phyloP scores from a whole-genome alignment of 1,284 basidiomycete genomes.

The Ganoderma multipileum region DNA sequence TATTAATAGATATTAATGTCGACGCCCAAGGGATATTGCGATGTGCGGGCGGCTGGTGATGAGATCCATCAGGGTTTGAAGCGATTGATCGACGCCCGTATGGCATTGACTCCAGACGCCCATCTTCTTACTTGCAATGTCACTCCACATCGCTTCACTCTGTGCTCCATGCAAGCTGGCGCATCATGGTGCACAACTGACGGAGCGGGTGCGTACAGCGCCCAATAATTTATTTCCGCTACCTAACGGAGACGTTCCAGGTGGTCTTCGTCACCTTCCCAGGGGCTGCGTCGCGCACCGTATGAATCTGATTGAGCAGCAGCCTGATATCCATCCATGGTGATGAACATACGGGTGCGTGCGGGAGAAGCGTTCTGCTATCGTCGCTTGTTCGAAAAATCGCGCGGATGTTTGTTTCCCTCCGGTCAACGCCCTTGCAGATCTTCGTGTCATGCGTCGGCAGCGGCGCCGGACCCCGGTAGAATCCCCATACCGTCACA shows the following conservation, averaged over 20 bases:
- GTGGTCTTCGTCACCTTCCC: neutral
- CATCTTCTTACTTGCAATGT: neutral
- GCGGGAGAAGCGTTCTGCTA: neutral
- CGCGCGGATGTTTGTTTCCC: slow-evolving; percentile 2
- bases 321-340: neutral
- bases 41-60: slow-evolving; percentile 3
- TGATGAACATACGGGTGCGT: neutral
- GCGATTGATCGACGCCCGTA: slow-evolving; percentile 14
- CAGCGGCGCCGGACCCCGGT: neutral
- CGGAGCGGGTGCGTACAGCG: neutral
- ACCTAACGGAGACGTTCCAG: neutral
- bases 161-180: neutral
- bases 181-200: neutral
- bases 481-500: slow-evolving; percentile 5
- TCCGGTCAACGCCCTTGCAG: slow-evolving; percentile 16
- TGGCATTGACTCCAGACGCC: slow-evolving; percentile 1
- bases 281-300: neutral
- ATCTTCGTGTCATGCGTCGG: slow-evolving; percentile 15
- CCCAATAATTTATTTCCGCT: neutral
- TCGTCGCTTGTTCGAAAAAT: neutral
- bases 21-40: neutral
- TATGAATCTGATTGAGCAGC: neutral
- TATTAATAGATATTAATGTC: neutral
- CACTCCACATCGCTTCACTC: neutral
- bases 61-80: slow-evolving; percentile 14